Base-by-base conservation (phyloP, 177 flowering plant species). In the Vitis hybrid region DNA sequence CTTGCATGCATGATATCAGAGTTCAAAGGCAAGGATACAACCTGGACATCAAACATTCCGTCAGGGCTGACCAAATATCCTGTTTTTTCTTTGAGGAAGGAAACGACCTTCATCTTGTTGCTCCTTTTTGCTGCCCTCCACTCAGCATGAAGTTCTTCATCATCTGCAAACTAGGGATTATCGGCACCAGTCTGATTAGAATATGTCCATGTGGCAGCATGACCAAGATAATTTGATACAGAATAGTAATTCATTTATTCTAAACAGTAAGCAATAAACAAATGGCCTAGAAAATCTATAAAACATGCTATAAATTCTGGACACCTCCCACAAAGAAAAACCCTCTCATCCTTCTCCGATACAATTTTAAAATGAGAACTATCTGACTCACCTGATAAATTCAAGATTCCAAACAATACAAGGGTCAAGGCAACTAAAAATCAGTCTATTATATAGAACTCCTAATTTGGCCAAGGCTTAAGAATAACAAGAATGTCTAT, bases 41-140 rank as follows among this genome's bases (percentile, higher is more conserved):
- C 97, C 95, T 94, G 98, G 69, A 94, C 76, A 74, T 94, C 98
- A 80, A 92, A 94, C 97, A 94, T 88, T 63, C 95, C 90, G 80
- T 92, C 97, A 62, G 97, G 89, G 74, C 90, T 94, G 52, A 94
- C 87, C 59, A 77, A 53, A 75, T 95, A 95, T 19, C 98, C 98
- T 38, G 98, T 92, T 80, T 79, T 95, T 67, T 92, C 92, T 79
- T 86, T 91, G 50, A 95, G 70, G 20, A 91, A 78, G 19, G 91
- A 79, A 17, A 78, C 97, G 71, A 82, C 91, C 85, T 89, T 94
- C 79, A 83, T 60, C 77, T 91, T 95, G 78, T 92, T 95, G 77
- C 64, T 86, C 77, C 83, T 85, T 78, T 95, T 90, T 62, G 92
- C 90, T 65, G 81, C 88, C 72, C 85, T 86, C 97, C 97, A 95